These are phyloP conservation scores for Crithidia mellificae DNA, from an alignment of 208 protist genomes.

Conservation along the genomic window DNA sequence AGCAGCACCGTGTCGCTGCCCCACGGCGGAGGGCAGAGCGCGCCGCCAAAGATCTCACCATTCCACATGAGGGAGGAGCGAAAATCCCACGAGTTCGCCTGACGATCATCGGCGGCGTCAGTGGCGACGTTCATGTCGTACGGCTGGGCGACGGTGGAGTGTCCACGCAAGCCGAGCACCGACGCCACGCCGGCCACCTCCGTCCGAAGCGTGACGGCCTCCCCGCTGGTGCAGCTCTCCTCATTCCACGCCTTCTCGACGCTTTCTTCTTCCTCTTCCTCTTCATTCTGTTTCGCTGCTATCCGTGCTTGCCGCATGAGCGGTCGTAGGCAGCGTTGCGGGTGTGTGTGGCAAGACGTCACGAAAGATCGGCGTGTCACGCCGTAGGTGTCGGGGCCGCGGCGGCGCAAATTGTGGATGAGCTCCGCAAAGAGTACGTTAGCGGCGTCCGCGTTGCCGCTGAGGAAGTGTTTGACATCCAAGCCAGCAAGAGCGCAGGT, in stretches of 20 bases:
- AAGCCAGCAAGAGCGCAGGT: conserved; percentile 15
- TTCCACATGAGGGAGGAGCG: conserved; percentile 82
- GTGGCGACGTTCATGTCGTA: conserved; percentile 59
- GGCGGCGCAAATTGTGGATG: conserved; percentile 48
- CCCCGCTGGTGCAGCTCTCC: background rate
- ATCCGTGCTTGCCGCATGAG: background rate
- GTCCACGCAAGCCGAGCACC: conserved; percentile 69
- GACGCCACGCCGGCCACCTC: conserved; percentile 56
- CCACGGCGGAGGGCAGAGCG: conserved; percentile 57
- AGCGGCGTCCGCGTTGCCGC: conserved; percentile 5
- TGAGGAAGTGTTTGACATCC: conserved; percentile 25
- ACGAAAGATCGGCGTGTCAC: conserved; percentile 41
- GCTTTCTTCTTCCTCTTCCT: background rate
- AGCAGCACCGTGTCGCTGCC: conserved; percentile 78
- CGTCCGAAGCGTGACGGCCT: conserved; percentile 21
- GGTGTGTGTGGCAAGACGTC: conserved; percentile 6
- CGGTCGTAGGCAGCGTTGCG: background rate
- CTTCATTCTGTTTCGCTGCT: no score
- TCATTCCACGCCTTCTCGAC: background rate
- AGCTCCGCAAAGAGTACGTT: conserved; percentile 36
- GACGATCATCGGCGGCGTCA: conserved; percentile 39
- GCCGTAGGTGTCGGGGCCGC: conserved; percentile 52
- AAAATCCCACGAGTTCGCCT: conserved; percentile 24
- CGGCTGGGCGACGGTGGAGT: conserved; percentile 59
- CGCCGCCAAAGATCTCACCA: conserved; percentile 84